Base-by-base conservation (phyloP, 148 eudicot species). In the Rhododendron kiyosumense region DNA sequence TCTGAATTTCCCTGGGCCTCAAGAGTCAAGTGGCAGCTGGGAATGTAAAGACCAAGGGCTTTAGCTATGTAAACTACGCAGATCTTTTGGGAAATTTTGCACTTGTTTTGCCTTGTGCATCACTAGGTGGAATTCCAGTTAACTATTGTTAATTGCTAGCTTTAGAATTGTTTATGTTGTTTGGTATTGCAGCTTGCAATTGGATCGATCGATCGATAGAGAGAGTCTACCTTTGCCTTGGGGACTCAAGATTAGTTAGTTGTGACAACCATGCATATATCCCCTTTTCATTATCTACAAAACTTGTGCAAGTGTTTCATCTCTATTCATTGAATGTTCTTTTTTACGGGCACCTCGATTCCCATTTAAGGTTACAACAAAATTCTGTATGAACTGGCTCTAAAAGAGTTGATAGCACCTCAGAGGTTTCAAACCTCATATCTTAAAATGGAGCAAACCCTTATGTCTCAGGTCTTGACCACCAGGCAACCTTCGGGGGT, bases 91-190 rank as follows among this genome's bases (percentile, higher is more conserved):
- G 36, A 46, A 38, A 79, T 11, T 48, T 48, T n/a, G 81, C 59
- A n/a, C 57, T n/a, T n/a, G 51, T 78, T 48, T 79, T 79, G 81
- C 81, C 57, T 26, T 79, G 81, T 78, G 54, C 7, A 48, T 26
- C 7, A 22, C 26, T 3, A 4, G 73, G 73, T 65, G 49, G 49
- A 9, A 46, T n/a, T 65, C 73, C n/a, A 34, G 22, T 18, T 76
- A 38, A 38, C 7, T 41, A 36, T 38, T 77, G 26, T 3, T 20
- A 67, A 26, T 67, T 67, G 74, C 15, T 26, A 10, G 74, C 74
- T 67, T 11, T 26, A 65, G 32, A 9, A 45, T 11, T n/a, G n/a
- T 46, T 4, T 78, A 13, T 46, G 20, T 34, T 13, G 81, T 49
- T 48, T 14, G 80, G 80, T 77, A 22, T 22, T 76, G 26, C 79